phyloP scores from a whole-genome alignment of 1,284 basidiomycete species.

The Tremellales sp. region DNA sequence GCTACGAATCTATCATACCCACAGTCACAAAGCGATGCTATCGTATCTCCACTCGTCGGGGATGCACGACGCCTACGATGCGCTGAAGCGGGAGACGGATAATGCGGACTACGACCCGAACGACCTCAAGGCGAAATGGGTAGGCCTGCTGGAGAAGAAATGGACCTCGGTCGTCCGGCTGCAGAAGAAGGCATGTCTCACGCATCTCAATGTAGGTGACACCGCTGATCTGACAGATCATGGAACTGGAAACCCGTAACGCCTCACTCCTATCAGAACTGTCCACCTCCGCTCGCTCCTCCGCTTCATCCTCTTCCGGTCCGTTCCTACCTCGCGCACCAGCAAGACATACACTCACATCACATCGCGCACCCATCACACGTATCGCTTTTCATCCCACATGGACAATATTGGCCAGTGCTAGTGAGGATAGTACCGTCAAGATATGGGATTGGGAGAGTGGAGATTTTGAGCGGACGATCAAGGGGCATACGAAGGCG shows the following conservation, averaged over 20 bases:
- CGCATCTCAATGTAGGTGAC: too few species aligned
- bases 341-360: conserved; percentile 70
- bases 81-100: conserved; percentile 58
- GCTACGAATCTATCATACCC: too few species aligned
- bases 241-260: conserved; percentile 78
- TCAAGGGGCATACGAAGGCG: conserved; percentile 87
- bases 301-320: conserved; percentile 55
- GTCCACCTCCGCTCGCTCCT: conserved; percentile 47
- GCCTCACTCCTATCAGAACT: conserved; percentile 73
- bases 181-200: conserved; percentile 74
- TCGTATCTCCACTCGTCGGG: conserved; percentile 72
- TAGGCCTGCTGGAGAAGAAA: conserved; percentile 85
- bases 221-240: too few species aligned
- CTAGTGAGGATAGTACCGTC: conserved; percentile 80
- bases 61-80: conserved; percentile 60
- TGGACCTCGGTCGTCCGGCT: conserved; percentile 89
- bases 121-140: conserved; percentile 74
- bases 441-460: conserved; percentile 97
- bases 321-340: conserved; percentile 77
- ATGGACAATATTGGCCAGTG: conserved; percentile 76
- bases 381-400: conserved; percentile 80
- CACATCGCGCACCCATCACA: conserved; percentile 73
- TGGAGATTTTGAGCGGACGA: conserved; percentile 82
- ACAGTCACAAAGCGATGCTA: conserved; percentile 76
- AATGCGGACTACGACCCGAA: conserved; percentile 64